Evolutionary conservation across 306 rosid genomes (phyloP).

Genomic region (Cucurbita moschata): DNA sequence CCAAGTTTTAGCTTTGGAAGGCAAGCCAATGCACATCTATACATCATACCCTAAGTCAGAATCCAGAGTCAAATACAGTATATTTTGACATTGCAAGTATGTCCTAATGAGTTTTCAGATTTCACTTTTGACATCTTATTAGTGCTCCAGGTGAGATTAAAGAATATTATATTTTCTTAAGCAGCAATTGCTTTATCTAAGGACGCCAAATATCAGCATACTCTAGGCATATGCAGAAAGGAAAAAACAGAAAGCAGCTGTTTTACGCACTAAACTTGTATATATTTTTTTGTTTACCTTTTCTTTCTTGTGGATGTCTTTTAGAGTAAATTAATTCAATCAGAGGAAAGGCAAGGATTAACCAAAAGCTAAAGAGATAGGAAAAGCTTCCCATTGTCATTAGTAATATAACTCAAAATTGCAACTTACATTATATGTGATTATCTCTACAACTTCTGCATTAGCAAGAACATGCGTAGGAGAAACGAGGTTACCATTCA

Average conservation of each 20-base stretch:
- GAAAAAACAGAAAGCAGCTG: neutral
- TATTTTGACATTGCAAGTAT: neutral
- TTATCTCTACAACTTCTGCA: slow-evolving; percentile 98
- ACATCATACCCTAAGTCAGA: neutral
- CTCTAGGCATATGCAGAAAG: neutral
- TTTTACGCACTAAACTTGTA: slow-evolving; percentile 26
- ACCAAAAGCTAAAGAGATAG: neutral
- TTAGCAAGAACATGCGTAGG: slow-evolving; percentile 76
- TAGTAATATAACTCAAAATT: neutral
- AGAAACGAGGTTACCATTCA: slow-evolving; percentile 86
- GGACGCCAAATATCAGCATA: neutral
- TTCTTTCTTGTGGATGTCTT: neutral
- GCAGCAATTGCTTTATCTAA: neutral
- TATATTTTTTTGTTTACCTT: neutral
- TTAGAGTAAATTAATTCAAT: neutral
- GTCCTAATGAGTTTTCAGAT: neutral
- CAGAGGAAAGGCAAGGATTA: neutral
- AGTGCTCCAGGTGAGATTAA: neutral
- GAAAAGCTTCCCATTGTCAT: neutral
- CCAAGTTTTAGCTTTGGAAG: neutral
- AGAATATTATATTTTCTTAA: neutral
- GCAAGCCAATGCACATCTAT: neutral
- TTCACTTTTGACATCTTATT: neutral
- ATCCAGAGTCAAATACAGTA: neutral
- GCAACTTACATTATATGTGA: slow-evolving; percentile 79